Evolutionary conservation across 2,329 filamentous ascomycete species (phyloP), one percentile per base, ranked within the genome.

Genomic region (Ophiostoma australiae): DNA sequence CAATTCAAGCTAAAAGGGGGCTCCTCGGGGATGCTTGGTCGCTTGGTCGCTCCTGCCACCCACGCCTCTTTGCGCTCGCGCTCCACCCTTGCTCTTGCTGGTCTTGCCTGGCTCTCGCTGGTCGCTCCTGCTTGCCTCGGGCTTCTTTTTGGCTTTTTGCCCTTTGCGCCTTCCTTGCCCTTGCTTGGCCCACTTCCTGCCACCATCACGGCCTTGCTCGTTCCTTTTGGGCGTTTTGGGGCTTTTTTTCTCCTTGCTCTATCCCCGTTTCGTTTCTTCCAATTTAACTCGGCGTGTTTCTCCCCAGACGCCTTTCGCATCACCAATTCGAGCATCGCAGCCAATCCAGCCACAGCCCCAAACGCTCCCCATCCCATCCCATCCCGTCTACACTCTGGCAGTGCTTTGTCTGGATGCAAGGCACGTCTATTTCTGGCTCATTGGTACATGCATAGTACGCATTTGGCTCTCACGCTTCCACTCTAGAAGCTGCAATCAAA

Each of bases 171-270:
- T 48, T 41, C 66, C 66, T 41, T 27, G 65, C 65, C 55, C 67
- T 52, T 69, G 67, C 68, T 37, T 67, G 67, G 67, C 70, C 67
- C 67, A 71, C 70, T 69, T 69, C 58, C 58, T 67, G 67, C 63
- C 63, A 67, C 63, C 35, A 52, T 48, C 67, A 23, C 67, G 23
- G 20, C 23, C 66, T 27, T 69, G 37, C 20, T 33, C 39, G 23
- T 35, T 20, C 37, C 39, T 11, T 41, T 41, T 41, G 13, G 39
- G 39, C 39, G 27, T 41, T 13, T 41, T 15, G 39, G 39, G 39
- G 39, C 39, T 41, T 20, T 44, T 10, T 52, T n/a, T 20, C 44
- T 15, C 31, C 33, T 41, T 67, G 33, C 20, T 41, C 48, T 48
- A 27, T 23, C 55, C 23, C 63, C 13, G 27, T 65, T 66, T 37